Evolutionary conservation across 176 grass and related monocot genomes (phyloP).

Genomic region (Alloteropsis semialata): DNA sequence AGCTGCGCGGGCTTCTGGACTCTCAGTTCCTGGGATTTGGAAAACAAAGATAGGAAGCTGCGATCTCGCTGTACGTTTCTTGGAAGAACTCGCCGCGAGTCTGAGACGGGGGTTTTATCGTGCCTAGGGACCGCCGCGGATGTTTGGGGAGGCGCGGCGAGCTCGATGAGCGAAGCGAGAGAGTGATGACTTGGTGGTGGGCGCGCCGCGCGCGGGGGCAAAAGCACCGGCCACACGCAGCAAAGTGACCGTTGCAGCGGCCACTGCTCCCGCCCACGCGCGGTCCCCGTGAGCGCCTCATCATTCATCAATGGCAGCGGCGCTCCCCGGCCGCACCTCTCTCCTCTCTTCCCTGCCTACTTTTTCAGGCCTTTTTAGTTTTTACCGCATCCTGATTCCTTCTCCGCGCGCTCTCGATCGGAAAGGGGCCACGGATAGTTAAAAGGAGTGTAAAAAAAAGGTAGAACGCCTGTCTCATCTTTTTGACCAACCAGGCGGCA

Average conservation of each 20-base stretch:
- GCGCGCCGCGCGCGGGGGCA: background rate
- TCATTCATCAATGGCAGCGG: background rate
- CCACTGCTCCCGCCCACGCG: conserved; percentile 2
- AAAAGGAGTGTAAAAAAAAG: no score
- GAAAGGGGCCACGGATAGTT: no score
- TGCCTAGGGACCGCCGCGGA: background rate
- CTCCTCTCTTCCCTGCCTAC: background rate
- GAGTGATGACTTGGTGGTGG: background rate
- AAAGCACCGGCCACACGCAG: background rate
- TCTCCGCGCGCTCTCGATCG: no score
- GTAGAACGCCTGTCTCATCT: no score
- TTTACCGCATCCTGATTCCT: no score
- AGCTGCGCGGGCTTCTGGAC: no score
- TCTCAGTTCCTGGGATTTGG: background rate
- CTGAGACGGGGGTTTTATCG: background rate
- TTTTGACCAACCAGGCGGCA: no score
- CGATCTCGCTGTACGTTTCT: background rate
- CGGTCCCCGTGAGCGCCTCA: background rate
- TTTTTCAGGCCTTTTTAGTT: background rate
- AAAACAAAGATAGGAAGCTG: conserved; percentile 20
- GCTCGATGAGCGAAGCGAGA: background rate
- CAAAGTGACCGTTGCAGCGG: conserved; percentile 40
- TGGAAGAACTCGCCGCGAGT: background rate
- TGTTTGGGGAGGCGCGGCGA: background rate
- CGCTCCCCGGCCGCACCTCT: background rate